These are phyloP conservation scores for Chrysoporthe cubensis DNA, from an alignment of 2,329 filamentous ascomycete genomes.

Conservation along the genomic window DNA sequence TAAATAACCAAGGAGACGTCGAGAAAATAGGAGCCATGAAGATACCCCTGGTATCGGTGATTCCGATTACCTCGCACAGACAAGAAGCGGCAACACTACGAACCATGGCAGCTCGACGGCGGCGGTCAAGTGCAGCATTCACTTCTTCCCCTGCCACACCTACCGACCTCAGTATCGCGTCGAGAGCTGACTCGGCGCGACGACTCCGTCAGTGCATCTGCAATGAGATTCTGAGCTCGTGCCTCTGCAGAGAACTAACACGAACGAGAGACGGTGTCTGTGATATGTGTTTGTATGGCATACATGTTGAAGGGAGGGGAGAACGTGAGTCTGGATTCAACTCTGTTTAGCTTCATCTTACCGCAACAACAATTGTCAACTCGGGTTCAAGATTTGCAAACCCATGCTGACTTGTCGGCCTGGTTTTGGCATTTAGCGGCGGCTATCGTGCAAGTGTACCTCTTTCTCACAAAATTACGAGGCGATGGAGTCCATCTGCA, in stretches of 20 bases:
- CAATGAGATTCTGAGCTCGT: neutral
- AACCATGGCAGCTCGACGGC: neutral
- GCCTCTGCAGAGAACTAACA: constrained; percentile 6
- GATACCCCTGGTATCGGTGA: neutral
- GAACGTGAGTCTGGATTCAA: neutral
- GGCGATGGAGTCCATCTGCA: neutral
- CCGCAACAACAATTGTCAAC: neutral
- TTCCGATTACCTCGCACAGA: neutral
- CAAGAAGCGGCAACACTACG: neutral
- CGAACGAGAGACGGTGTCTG: constrained; percentile 7
- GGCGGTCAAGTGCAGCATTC: neutral
- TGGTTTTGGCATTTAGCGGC: neutral
- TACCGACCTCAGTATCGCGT: neutral
- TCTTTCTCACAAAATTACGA: neutral
- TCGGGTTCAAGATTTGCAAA: neutral
- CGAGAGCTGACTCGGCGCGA: neutral
- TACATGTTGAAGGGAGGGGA: neutral
- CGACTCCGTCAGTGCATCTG: neutral
- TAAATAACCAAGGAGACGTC: neutral
- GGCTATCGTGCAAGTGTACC: neutral
- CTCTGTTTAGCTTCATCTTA: neutral
- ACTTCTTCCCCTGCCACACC: neutral
- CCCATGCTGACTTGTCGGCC: neutral
- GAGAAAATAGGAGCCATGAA: neutral
- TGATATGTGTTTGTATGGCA: constrained; percentile 9